phyloP scores from a whole-genome alignment of 257 asterid species.

The Echites panduratus region DNA sequence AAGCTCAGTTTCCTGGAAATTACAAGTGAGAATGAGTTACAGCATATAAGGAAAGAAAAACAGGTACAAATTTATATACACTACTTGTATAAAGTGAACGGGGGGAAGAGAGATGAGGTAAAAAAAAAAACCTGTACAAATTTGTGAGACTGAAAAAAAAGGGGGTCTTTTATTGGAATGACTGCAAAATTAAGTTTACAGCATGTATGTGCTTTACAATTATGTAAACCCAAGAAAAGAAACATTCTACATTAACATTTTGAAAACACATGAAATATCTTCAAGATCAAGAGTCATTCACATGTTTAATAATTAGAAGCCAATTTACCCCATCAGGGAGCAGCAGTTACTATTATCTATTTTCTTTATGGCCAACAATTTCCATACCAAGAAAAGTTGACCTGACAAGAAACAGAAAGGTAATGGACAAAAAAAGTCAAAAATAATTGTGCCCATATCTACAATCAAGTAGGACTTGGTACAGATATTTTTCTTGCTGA shows the following conservation, averaged over 20 bases:
- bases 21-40: slow-evolving; percentile 2
- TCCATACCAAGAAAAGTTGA: not conserved
- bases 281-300: not conserved
- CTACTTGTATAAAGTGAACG: not conserved
- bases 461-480: not conserved
- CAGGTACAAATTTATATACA: too few relatives aligned
- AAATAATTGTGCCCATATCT: not conserved
- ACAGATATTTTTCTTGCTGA: not conserved
- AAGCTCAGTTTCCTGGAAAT: slow-evolving; percentile 41
- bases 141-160: not conserved
- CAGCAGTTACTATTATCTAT: not conserved
- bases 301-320: not conserved
- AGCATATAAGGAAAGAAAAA: not conserved
- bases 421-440: not conserved
- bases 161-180: not conserved
- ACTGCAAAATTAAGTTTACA: not conserved
- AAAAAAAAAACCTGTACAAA: not conserved
- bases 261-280: not conserved
- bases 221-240: not conserved
- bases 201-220: not conserved
- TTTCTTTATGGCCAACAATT: not conserved
- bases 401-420: not conserved
- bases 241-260: not conserved
- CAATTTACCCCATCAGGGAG: not conserved
- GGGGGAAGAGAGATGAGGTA: not conserved